Base-by-base conservation (phyloP, 176 grass and related monocot species). In the Raddia distichophylla region DNA sequence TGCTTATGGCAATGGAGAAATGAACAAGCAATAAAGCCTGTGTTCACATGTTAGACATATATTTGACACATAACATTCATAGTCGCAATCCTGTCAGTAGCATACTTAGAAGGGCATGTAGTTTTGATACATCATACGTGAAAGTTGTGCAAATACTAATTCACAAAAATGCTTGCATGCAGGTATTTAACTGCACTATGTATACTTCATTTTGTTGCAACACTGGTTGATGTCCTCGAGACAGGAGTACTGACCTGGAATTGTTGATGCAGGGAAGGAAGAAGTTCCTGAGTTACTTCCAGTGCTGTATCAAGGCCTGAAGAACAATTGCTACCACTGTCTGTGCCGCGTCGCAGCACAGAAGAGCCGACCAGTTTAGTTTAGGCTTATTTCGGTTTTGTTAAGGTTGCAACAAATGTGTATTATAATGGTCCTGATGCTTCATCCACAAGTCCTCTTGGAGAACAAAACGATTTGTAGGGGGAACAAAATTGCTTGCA, bases 251-350 rank as follows among this genome's bases (percentile, higher is more conserved):
- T 94, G 60, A 91, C 34, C 45, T 63, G 22, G 46, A 83, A 60
- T 22, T 75, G 55, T 66, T 67, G 35, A 48, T 71, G 82, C 89
- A 99, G 96, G 91, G 93, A 46, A 89, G 90, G 75, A 99, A 91
- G 91, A 99, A 86, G 73, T 90, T 99, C 19, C 90, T 93, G 82
- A 90, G 87, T 72, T 99, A 95, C 84, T 99, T 99, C 89, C 93
- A 93, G 49, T 95, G 96, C 51, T 99, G 93, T 75, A 93, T 93
- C 70, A 86, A 92, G 46, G 96, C 91, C 61, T 99, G 71, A 95
- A 74, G 73, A 55, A 35, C 52, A 27, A 43, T 15, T 87, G 79
- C 67, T 74, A 42, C 67, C 19, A 20, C 79, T 63, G 35, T 43
- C 74, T 63, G n/a, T 67, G 6, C 53, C 64, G 19, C 54, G 35